Evolutionary conservation across 1,284 basidiomycete genomes (phyloP).

Genomic region (Kwoniella shivajii): DNA sequence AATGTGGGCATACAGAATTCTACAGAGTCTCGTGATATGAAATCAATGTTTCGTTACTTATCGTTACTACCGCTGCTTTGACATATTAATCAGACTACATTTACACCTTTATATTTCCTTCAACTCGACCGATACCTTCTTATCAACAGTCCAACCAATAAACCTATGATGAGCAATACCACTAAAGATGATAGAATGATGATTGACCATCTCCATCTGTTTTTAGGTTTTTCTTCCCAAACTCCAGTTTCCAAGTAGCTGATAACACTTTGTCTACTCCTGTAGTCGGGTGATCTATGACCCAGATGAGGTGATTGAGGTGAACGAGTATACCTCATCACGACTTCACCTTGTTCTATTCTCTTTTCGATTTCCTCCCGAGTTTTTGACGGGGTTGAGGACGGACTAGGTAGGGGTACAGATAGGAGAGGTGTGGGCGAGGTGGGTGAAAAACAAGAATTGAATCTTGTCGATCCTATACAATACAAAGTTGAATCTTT

Average conservation of each 20-base stretch:
- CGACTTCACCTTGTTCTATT: background rate
- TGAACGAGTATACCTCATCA: background rate
- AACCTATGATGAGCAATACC: conserved; percentile 9
- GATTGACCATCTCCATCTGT: background rate
- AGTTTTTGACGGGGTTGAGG: background rate
- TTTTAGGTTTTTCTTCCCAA: conserved; percentile 8
- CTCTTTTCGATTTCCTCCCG: background rate
- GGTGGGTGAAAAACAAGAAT: background rate
- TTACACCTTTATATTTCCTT: too few species aligned
- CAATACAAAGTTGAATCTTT: background rate
- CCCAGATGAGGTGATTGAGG: conserved; percentile 24
- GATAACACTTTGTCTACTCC: conserved; percentile 11
- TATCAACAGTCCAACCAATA: conserved; percentile 7
- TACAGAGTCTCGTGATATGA: too few species aligned
- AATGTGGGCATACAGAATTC: too few species aligned
- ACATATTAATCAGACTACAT: too few species aligned
- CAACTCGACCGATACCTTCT: too few species aligned
- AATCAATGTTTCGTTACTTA: too few species aligned
- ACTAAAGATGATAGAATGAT: background rate
- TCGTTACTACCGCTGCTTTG: too few species aligned
- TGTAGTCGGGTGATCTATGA: conserved; percentile 20
- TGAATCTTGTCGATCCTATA: background rate
- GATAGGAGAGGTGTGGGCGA: background rate
- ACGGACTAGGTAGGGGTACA: background rate
- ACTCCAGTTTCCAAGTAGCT: conserved; percentile 10